phyloP scores from a whole-genome alignment of 2,329 filamentous ascomycete genomes.

The Diaporthe batatas region DNA sequence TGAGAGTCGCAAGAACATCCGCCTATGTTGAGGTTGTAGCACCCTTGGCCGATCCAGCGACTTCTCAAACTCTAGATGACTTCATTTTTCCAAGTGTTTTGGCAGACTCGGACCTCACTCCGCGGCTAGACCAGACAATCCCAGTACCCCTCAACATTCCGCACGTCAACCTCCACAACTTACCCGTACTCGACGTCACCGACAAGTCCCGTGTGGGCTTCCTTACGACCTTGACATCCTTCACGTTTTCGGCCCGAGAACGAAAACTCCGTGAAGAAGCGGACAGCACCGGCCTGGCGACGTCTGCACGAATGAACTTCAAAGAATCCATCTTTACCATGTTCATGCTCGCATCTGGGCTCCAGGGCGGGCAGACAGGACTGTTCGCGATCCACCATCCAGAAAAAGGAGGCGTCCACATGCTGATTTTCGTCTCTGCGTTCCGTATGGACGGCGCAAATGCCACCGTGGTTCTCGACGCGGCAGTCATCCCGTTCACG shows the following conservation, averaged over 20 bases:
- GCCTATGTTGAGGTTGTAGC: conserved; percentile 61
- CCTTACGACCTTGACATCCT: conserved; percentile 55
- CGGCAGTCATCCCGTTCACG: conserved; percentile 61
- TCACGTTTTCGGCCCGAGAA: conserved; percentile 59
- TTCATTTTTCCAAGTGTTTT: conserved; percentile 56
- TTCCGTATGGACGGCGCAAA: conserved; percentile 59
- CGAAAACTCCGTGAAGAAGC: conserved; percentile 51
- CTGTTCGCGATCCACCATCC: conserved; percentile 58
- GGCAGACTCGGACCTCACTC: conserved; percentile 39
- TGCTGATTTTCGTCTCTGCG: conserved; percentile 57
- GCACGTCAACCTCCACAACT: conserved; percentile 59
- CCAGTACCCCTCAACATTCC: conserved; percentile 56
- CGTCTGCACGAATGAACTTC: conserved; percentile 58
- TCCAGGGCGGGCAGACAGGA: conserved; percentile 59
- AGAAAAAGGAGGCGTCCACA: conserved; percentile 55
- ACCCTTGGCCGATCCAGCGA: conserved; percentile 48
- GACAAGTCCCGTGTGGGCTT: conserved; percentile 53
- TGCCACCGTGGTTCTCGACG: conserved; percentile 60
- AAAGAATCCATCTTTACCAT: conserved; percentile 64
- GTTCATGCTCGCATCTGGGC: conserved; percentile 60
- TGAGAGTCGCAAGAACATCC: conserved; percentile 59
- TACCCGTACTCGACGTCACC: conserved; percentile 58
- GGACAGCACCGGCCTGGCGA: conserved; percentile 44
- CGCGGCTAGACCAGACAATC: conserved; percentile 30
- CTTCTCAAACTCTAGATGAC: conserved; percentile 45